These are phyloP conservation scores for Stemphylium vesicarium DNA, from an alignment of 2,329 filamentous ascomycete species.

Conservation along the genomic window DNA sequence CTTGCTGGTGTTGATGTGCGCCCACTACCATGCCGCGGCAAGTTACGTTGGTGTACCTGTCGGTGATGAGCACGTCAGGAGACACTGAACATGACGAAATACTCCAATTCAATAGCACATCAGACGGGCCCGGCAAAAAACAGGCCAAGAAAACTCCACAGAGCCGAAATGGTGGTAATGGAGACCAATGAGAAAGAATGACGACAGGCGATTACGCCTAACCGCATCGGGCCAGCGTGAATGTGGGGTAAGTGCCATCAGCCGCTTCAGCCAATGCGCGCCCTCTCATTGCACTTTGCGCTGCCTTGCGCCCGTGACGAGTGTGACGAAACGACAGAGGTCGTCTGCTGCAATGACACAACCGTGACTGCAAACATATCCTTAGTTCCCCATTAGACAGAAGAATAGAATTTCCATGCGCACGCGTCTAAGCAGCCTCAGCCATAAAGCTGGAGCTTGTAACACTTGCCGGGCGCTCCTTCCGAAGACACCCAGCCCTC, in stretches of 20 bases:
- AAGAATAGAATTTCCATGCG: slow-evolving; percentile 13
- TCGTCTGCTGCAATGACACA: slow-evolving; percentile 18
- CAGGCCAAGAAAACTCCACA: slow-evolving; percentile 1
- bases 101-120: neutral
- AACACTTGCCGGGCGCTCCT: slow-evolving; percentile 26
- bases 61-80: neutral
- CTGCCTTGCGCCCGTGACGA: slow-evolving; percentile 17
- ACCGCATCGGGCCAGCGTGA: slow-evolving; percentile 25
- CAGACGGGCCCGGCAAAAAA: slow-evolving; percentile 7
- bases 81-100: neutral
- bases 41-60: too few species aligned
- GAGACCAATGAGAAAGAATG: slow-evolving; percentile 22
- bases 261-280: slow-evolving; percentile 19
- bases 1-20: neutral
- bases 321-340: neutral
- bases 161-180: slow-evolving; percentile 6
- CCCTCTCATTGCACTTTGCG: slow-evolving; percentile 6
- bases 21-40: neutral
- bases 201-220: slow-evolving; percentile 24
- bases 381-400: neutral
- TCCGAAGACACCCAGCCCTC: slow-evolving; percentile 28
- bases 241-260: slow-evolving; percentile 19
- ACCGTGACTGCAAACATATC: slow-evolving; percentile 12
- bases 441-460: slow-evolving; percentile 16
- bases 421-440: slow-evolving; percentile 4